These are phyloP conservation scores for Apophysomyces elegans DNA, from an alignment of 371 early-diverging fungal genomes.

Conservation along the genomic window DNA sequence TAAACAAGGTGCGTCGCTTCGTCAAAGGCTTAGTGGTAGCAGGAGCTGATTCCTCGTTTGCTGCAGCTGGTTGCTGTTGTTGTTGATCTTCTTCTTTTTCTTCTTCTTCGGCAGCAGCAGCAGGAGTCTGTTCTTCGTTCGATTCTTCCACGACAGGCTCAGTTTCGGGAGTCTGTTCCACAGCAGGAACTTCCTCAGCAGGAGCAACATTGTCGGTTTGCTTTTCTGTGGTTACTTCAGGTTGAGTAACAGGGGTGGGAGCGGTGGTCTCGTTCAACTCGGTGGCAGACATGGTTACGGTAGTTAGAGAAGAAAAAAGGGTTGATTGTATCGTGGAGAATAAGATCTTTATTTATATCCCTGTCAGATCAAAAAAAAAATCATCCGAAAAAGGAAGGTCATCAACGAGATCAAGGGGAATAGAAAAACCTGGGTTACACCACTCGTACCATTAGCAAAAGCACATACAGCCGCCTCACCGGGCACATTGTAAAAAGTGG, in stretches of 20 bases:
- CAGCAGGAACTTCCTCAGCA: not conserved
- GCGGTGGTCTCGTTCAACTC: constrained; percentile 1
- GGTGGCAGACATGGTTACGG: not conserved
- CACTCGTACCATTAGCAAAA: constrained; percentile 10
- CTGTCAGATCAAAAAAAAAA: constrained; percentile 9
- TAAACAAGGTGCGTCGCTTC: constrained; percentile 36
- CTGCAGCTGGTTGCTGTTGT: not conserved
- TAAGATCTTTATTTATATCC: constrained; percentile 10
- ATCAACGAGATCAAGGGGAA: constrained; percentile 9
- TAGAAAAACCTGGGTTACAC: constrained; percentile 6
- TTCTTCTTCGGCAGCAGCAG: constrained; percentile 7
- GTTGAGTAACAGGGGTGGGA: constrained; percentile 1
- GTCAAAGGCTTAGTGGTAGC: constrained; percentile 19
- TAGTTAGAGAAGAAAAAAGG: constrained; percentile 1
- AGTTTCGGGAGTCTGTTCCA: not conserved
- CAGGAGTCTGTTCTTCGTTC: not conserved
- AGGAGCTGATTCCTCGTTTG: not conserved
- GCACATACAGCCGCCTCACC: not conserved
- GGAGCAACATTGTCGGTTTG: not conserved
- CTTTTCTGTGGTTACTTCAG: constrained; percentile 4
- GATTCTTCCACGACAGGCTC: constrained; percentile 1
- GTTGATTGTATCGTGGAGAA: constrained; percentile 1
- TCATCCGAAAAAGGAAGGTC: not conserved
- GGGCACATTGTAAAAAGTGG: not conserved
- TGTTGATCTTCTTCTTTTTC: no score